Evolutionary conservation across 2,329 filamentous ascomycete genomes (phyloP).

Genomic region (Orbilia javanica): DNA sequence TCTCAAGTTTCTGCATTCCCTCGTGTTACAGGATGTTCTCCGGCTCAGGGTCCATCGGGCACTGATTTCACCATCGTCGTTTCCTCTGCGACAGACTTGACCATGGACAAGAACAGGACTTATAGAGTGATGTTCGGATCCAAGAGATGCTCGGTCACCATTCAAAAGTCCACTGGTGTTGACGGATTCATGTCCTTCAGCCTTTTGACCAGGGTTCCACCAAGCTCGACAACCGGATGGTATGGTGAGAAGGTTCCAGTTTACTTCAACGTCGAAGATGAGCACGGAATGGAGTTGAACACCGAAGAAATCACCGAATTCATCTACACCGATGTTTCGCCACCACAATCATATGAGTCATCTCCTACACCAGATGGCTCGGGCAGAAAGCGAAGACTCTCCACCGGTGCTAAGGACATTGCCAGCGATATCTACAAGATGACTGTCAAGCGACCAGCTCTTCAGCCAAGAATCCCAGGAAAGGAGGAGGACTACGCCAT

Average conservation of each 20-base stretch:
- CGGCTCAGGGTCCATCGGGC: conserved; percentile 76
- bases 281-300: conserved; percentile 68
- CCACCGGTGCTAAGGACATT: conserved; percentile 68
- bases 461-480: conserved; percentile 67
- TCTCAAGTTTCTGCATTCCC: conserved; percentile 73
- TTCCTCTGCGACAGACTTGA: conserved; percentile 80
- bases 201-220: conserved; percentile 79
- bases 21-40: conserved; percentile 78
- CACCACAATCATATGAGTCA: conserved; percentile 64
- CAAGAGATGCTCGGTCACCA: conserved; percentile 76
- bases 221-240: conserved; percentile 71
- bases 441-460: conserved; percentile 68
- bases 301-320: conserved; percentile 73
- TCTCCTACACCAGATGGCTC: conserved; percentile 64
- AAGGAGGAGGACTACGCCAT: conserved; percentile 69
- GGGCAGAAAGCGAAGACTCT: conserved; percentile 72
- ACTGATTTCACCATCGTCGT: conserved; percentile 81
- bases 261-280: conserved; percentile 73
- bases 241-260: conserved; percentile 72
- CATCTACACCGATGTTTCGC: conserved; percentile 70
- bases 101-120: conserved; percentile 68
- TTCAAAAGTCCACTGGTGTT: conserved; percentile 71
- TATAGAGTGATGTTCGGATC: conserved; percentile 82
- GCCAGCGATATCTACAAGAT: conserved; percentile 63
- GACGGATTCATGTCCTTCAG: conserved; percentile 73